These are phyloP conservation scores for Magnolia kwangsiensis DNA, from an alignment of 164 flowering plant species.

Conservation along the genomic window DNA sequence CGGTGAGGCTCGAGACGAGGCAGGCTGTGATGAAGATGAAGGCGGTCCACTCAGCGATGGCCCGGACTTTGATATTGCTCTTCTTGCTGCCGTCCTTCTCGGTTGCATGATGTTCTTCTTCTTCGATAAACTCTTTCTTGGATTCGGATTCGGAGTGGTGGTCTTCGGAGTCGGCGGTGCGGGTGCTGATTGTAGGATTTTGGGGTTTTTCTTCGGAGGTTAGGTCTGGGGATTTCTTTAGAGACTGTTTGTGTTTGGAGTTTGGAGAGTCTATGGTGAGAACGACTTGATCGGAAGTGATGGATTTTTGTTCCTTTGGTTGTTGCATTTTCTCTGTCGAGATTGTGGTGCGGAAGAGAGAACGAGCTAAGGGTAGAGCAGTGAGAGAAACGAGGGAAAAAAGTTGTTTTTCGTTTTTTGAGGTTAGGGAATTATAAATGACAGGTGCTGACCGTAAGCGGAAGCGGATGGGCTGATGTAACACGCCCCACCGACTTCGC, in stretches of 20 bases:
- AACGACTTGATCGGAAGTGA: background rate
- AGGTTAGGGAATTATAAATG: no score
- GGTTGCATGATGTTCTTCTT: background rate
- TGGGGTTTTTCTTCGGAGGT: background rate
- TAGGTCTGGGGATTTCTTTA: background rate
- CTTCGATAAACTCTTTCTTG: no score
- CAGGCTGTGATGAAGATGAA: background rate
- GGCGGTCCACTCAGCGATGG: background rate
- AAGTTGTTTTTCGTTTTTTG: no score
- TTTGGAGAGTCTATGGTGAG: background rate
- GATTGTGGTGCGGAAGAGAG: background rate
- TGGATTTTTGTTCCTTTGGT: background rate
- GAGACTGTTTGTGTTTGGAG: background rate
- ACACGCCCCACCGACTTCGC: no score
- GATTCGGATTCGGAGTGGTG: background rate
- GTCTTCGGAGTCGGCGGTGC: background rate
- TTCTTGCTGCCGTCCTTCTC: background rate
- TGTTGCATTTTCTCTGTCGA: background rate
- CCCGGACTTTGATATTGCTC: background rate
- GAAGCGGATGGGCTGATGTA: no score
- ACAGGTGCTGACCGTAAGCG: no score
- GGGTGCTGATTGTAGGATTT: background rate
- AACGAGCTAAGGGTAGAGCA: background rate
- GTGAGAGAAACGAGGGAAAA: no score
- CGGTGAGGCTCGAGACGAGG: background rate